Evolutionary conservation across 2,329 filamentous ascomycete species (phyloP).

Genomic region (Fusarium sterilihyphosum): DNA sequence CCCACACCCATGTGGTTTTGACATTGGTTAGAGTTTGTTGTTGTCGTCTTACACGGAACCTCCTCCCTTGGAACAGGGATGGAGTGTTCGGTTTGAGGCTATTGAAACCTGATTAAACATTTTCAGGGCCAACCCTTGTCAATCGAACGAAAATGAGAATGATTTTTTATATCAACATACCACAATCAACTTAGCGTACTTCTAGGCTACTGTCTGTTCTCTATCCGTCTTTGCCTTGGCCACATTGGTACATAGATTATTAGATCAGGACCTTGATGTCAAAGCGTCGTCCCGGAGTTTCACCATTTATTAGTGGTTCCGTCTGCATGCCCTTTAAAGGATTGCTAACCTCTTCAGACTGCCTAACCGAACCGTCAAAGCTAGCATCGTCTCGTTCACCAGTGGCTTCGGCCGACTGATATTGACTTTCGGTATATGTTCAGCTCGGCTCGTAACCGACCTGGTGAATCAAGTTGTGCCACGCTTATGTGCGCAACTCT

Average conservation of each 20-base stretch:
- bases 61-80: background rate
- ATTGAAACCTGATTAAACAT: conserved; percentile 18
- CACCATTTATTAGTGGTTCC: conserved; percentile 39
- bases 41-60: background rate
- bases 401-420: conserved; percentile 5
- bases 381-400: background rate
- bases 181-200: conserved; percentile 5
- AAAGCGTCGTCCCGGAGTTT: conserved; percentile 40
- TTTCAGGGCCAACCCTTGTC: background rate
- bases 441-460: conserved; percentile 15
- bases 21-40: background rate
- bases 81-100: conserved; percentile 4
- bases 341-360: conserved; percentile 1
- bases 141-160: conserved; percentile 2
- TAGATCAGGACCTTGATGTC: conserved; percentile 17
- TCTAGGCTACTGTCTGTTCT: conserved; percentile 10
- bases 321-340: conserved; percentile 6
- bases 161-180: background rate
- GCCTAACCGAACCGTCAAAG: conserved; percentile 8
- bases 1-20: background rate
- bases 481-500: background rate
- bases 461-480: background rate
- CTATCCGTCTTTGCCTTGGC: conserved; percentile 17
- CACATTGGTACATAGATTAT: background rate
- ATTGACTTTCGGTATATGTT: background rate